A percentile compares a stretch with the other conserved stretches of the same genome.
phyloP scores from a whole-genome alignment of 192 early-diverging fungal species.

The Coemansia sp. region DNA sequence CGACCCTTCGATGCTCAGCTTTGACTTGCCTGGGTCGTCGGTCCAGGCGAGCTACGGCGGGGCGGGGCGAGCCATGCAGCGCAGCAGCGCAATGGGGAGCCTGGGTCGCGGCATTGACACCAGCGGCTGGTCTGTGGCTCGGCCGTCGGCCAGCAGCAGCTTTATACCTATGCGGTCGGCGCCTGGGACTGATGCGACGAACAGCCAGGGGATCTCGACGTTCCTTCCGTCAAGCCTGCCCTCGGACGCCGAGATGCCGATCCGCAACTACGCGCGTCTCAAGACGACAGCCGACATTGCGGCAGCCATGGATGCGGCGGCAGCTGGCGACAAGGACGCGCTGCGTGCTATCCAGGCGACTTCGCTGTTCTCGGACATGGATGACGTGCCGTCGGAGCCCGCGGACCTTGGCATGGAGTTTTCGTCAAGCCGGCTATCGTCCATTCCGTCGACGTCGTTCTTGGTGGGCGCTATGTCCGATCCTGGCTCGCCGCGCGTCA shows the following conservation, averaged over 20 bases:
- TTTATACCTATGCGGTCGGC: conserved; percentile 10
- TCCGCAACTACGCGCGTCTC: conserved; percentile 20
- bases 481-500: conserved; percentile 1
- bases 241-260: not conserved
- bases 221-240: conserved; percentile 13
- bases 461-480: not conserved
- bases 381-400: conserved; percentile 27
- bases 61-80: not conserved
- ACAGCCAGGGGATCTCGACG: conserved; percentile 10
- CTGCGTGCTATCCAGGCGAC: conserved; percentile 40
- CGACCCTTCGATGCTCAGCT: conserved; percentile 49
- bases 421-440: not conserved
- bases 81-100: not conserved
- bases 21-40: conserved; percentile 26
- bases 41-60: conserved; percentile 16
- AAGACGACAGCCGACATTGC: conserved; percentile 40
- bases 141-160: conserved; percentile 17
- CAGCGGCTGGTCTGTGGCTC: conserved; percentile 40
- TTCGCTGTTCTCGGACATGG: conserved; percentile 27
- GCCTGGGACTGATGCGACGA: not conserved
- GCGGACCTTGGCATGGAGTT: conserved; percentile 21
- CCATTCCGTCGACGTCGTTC: not conserved
- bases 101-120: not conserved
- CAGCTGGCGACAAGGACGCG: conserved; percentile 46
- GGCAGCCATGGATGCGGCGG: conserved; percentile 42